Evolutionary conservation across 2,329 filamentous ascomycete species (phyloP), one percentile per base, ranked within the genome.

Genomic region (Simplicillium aogashimaense): DNA sequence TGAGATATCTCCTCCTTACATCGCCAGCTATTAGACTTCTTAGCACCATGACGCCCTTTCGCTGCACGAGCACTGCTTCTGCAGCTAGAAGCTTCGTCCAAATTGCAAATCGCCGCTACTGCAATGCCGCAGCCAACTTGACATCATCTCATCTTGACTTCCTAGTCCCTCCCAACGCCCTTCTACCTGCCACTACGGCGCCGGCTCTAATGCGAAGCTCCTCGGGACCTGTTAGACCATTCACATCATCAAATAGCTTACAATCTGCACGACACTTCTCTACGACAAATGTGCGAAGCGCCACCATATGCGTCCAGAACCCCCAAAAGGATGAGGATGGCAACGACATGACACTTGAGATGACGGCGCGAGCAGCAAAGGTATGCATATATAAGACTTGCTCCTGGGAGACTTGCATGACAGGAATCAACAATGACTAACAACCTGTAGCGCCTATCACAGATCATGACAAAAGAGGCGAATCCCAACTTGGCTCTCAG

Each of bases 401-500:
- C 12, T 6, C 29, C 5, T 16, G 11, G n/a, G 8, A n/a, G 3
- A 7, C 5, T 37, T 9, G 33, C 15, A 16, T 18, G 35, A 15
- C 15, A 15, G 5, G 14, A 34, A 35, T 18, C 3, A 11, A 12
- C 20, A 43, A 15, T 7, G 7, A 29, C 40, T 46, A 35, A 49
- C 37, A 20, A 28, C 7, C 8, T 11, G 30, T 50, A 79, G 75
- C 84, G 88, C 29, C 77, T 95, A 28, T 72, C 76, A 43, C 74
- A 86, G 48, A 94, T 92, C 47, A 88, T 86, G 72, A 55, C 64
- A 30, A 76, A 79, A 50, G 80, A 85, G 52, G 54, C 59, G 14
- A 94, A 94, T 57, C 86, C 86, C 2, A 71, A 84, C 53, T 76
- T 94, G 28, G 86, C 88, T 17, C 74, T 98, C n/a, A 85, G 90